Base-by-base conservation (phyloP, 306 rosid genomes). In the Argentina anserina region DNA sequence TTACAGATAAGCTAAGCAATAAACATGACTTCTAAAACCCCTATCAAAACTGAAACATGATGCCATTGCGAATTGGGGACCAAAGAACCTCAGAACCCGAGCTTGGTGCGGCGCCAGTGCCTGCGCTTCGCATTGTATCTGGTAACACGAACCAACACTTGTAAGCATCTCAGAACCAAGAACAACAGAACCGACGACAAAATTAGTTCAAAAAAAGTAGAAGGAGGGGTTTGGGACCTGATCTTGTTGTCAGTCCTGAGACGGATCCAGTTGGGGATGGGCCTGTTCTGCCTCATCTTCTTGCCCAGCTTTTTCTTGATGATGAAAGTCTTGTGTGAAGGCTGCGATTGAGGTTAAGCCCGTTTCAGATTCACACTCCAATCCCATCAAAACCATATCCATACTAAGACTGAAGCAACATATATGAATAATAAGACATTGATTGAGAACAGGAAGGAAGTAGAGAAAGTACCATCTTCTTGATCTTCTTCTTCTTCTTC, bases 221-320 rank as follows among this genome's bases (percentile, higher is more conserved):
- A 0, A 0, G 9, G 2, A 0, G 1, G 0, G 0, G 7, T 59
- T 39, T 40, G 33, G 28, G 6, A 86, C 97, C 96, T 84, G 81
- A 92, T 92, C 25, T 91, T 92, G 83, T 92, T 92, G 52, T 92
- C 98, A 0, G 98, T 92, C 70, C 98, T 87, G 85, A 88, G 67
- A 9, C 98, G 95, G 81, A 92, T 92, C 96, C 96, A 90, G 63
- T 90, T 88, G 7, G 98, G 98, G 36, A 90, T 88, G 37, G 96
- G 98, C 90, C 98, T 85, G 72, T 92, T 92, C 86, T 90, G 96
- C 78, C 98, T 87, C 96, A 88, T 92, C 96, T 92, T 92, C 92
- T 92, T 92, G 58, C 88, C 96, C 52, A 92, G 71, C 79, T 92
- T 92, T 92, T 92, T 92, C 91, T 92, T 92, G 81, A 92, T 90